These are phyloP conservation scores for Zanthoxylum bungeanum DNA, from an alignment of 345 rosid species.

Conservation along the genomic window DNA sequence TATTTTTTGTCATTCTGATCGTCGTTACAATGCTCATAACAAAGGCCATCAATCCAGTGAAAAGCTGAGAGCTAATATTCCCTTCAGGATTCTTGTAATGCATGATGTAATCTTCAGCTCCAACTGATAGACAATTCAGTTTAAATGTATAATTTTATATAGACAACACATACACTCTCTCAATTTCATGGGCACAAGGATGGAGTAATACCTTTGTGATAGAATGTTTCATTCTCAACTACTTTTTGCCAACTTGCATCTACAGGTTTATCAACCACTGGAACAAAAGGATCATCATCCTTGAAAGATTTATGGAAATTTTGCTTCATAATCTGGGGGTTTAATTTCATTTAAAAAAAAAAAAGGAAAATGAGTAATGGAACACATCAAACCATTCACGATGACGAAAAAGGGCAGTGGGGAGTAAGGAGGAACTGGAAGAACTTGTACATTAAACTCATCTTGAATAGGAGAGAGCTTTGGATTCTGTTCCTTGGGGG, in stretches of 20 bases:
- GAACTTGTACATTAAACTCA: conserved; percentile 31
- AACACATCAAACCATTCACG: neutral
- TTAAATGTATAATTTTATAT: neutral
- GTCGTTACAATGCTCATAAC: conserved; percentile 79
- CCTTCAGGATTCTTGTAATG: conserved; percentile 39
- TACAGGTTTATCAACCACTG: conserved; percentile 34
- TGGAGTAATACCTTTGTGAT: conserved; percentile 38
- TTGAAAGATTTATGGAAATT: conserved; percentile 26
- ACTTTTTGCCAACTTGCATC: conserved; percentile 40
- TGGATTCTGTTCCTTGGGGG: conserved; percentile 17
- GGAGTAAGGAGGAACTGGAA: neutral
- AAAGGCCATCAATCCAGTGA: conserved; percentile 80
- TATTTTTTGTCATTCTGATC: conserved; percentile 69
- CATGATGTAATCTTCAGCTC: conserved; percentile 38
- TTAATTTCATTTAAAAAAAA: neutral
- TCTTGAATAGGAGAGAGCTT: conserved; percentile 30
- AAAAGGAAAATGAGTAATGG: neutral
- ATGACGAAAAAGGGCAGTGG: neutral
- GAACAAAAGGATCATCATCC: conserved; percentile 23
- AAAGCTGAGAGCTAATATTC: conserved; percentile 46
- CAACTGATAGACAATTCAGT: conserved; percentile 1
- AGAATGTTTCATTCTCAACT: conserved; percentile 32
- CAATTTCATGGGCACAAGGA: neutral
- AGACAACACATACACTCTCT: neutral
- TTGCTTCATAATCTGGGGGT: conserved; percentile 11